phyloP scores from a whole-genome alignment of 345 rosid species.

The Boechera stricta region DNA sequence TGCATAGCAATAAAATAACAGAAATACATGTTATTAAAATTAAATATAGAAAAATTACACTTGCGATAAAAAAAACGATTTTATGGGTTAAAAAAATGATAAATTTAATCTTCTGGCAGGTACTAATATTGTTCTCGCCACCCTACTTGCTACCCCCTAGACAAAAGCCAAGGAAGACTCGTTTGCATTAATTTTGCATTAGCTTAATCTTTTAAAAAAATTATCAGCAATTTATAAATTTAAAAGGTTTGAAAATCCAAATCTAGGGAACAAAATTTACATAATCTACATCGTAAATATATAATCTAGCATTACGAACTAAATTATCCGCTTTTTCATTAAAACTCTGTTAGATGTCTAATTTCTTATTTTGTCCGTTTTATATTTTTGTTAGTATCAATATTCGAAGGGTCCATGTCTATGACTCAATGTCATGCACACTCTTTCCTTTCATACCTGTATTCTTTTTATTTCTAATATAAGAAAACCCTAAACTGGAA shows the following conservation, averaged over 20 bases:
- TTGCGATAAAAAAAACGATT: neutral
- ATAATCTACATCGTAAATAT: no score
- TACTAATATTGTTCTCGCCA: conserved; percentile 20
- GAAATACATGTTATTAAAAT: neutral
- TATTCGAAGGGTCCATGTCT: conserved; percentile 7
- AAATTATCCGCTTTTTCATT: no score
- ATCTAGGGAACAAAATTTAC: no score
- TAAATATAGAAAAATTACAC: neutral
- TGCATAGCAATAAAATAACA: neutral
- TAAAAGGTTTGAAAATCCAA: no score
- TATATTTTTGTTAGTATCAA: neutral
- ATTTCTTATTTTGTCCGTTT: neutral
- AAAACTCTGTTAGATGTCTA: neutral
- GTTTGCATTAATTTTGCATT: conserved; percentile 12
- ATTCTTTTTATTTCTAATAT: neutral
- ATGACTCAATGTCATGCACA: conserved; percentile 20
- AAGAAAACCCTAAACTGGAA: neutral
- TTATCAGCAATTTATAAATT: no score
- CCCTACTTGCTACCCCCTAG: conserved; percentile 32
- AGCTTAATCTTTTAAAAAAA: neutral
- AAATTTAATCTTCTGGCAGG: neutral
- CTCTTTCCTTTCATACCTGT: conserved; percentile 1
- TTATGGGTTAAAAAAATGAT: neutral
- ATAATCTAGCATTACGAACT: no score
- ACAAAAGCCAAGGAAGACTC: conserved; percentile 33